A percentile compares a stretch with the other conserved stretches of the same genome.
These are phyloP conservation scores for Pigoraptor vietnamica DNA, from an alignment of 78 protist species.

Conservation along the genomic window DNA sequence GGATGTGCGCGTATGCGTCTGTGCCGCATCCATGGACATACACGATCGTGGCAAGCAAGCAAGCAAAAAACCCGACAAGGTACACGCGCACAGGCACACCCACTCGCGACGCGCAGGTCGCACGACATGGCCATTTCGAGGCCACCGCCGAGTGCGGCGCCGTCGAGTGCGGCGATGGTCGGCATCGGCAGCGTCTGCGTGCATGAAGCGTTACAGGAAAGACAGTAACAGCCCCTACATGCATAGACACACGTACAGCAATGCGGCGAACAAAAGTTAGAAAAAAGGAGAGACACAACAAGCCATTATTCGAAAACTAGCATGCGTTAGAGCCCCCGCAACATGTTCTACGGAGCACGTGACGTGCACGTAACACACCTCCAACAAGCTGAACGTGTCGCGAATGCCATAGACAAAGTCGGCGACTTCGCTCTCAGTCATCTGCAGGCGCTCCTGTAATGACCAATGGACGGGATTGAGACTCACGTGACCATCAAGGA, in stretches of 20 bases:
- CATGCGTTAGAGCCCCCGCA: no score
- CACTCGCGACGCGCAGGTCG: conserved; percentile 64
- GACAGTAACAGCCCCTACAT: neutral
- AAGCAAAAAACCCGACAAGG: neutral
- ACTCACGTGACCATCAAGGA: no score
- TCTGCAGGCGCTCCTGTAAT: conserved; percentile 58
- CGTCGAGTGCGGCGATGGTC: conserved; percentile 76
- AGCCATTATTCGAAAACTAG: no score
- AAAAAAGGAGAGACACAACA: no score
- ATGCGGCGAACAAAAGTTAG: no score
- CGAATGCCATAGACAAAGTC: conserved; percentile 66
- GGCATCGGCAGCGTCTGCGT: conserved; percentile 59
- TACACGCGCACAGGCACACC: neutral
- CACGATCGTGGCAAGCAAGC: neutral
- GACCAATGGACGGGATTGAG: neutral
- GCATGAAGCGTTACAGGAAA: neutral
- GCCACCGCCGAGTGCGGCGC: conserved; percentile 91
- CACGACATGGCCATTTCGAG: conserved; percentile 83
- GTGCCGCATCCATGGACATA: neutral
- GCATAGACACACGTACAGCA: neutral
- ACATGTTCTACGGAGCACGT: no score
- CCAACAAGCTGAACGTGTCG: conserved; percentile 57
- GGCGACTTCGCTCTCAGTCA: conserved; percentile 67
- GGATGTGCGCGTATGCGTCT: neutral
- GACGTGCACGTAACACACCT: neutral